These are phyloP conservation scores for Linnemannia schmuckeri DNA, from an alignment of 192 early-diverging fungal genomes.

Conservation along the genomic window DNA sequence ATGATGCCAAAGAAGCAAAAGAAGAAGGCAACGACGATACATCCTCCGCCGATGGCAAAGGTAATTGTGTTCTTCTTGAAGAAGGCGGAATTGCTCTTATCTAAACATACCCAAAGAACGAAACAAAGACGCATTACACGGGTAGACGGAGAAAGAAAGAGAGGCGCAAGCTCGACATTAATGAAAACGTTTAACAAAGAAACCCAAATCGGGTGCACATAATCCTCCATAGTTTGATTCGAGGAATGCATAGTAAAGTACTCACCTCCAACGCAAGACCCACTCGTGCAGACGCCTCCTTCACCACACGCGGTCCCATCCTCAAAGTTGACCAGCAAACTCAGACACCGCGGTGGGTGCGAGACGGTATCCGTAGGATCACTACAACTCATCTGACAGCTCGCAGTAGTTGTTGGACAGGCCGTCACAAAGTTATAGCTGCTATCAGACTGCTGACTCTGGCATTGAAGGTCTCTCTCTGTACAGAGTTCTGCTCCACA, in stretches of 20 bases:
- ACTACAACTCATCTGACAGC: constrained; percentile 29
- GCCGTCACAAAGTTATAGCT: constrained; percentile 5
- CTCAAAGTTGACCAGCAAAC: constrained; percentile 9
- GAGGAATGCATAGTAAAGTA: neutral
- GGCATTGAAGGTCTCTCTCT: constrained; percentile 37
- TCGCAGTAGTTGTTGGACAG: constrained; percentile 9
- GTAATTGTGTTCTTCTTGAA: constrained; percentile 23
- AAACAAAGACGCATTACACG: neutral
- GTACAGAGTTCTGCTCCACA: constrained; percentile 31
- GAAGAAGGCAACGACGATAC: constrained; percentile 5
- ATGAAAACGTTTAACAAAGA: neutral
- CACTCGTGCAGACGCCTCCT: constrained; percentile 24
- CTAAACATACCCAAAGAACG: neutral
- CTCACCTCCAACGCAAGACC: constrained; percentile 27
- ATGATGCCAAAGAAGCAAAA: constrained; percentile 37
- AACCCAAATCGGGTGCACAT: neutral
- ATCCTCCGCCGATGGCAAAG: constrained; percentile 23
- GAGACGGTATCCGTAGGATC: neutral
- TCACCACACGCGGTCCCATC: constrained; percentile 45
- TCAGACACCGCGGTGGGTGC: neutral
- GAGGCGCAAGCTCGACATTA: neutral
- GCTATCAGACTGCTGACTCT: constrained; percentile 12
- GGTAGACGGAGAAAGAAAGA: neutral
- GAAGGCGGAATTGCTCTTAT: constrained; percentile 17
- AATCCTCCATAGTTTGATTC: too few species aligned